Evolutionary conservation across 139 green algal species (phyloP), one percentile per base, ranked within the genome.

Genomic region (Pseudopediastrum boryanum): DNA sequence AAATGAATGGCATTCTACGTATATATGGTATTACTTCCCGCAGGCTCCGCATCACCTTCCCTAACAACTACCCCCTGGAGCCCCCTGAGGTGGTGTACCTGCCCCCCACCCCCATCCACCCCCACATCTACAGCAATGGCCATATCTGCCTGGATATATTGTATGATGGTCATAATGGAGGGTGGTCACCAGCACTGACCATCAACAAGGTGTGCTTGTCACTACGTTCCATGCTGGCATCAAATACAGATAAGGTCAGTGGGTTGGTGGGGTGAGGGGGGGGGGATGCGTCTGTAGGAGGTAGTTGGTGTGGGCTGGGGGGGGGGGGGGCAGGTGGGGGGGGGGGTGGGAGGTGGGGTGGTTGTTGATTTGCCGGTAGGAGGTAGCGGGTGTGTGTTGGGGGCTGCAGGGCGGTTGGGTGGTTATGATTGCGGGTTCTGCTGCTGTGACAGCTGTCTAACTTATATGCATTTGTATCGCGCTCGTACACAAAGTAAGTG

Each of bases 71-170:
- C 71, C 94, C 94, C 0, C 85, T 98, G 58, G 92, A 98, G 36
- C 85, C 94, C 0, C 94, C 94, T 21, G 91, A 97, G 72, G 89
- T 95, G 0, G 63, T 89, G 1, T 98, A 97, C 75, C 21, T 96
- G 16, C 66, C 88, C 1, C 86, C 87, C 3, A 78, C 84, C 7
- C 93, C 93, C 3, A 68, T 95, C 2, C 94, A 98, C 82, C 92
- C 92, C 1, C 94, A 98, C 88, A 97, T 98, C 54, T 92, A 98
- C 87, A 88, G 72, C 83, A 96, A 96, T 64, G 93, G 92, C n/a
- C 90, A 97, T 86, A 97, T 97, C 44, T 97, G 93, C 85, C 80
- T 97, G 23, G 94, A 98, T 80, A 96, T 97, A 21, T 77, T 96
- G 38, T 98, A 98, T 39, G 91, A 95, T 62, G 75, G 85, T 2